Base-by-base conservation (phyloP, 257 asterid genomes). In the Ehretia macrophylla region DNA sequence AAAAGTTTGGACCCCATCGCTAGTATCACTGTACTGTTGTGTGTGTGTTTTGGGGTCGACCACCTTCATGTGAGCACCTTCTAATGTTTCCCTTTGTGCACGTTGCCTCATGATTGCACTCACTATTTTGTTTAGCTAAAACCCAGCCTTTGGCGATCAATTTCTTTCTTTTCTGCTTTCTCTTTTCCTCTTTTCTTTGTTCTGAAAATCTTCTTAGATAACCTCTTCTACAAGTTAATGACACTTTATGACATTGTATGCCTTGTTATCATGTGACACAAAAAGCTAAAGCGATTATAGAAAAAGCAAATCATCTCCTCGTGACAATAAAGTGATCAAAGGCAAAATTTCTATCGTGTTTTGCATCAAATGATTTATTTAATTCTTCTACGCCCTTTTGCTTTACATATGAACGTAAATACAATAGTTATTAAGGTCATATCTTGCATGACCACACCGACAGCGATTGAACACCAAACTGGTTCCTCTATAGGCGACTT, bases 41-140 rank as follows among this genome's bases (percentile, higher is more conserved):
- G n/a, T n/a, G n/a, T n/a, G n/a, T n/a, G n/a, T n/a, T n/a, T n/a
- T 60, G 18, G 52, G 45, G 52, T 17, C 23, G 64, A 42, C 32
- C 57, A 52, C 58, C 38, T 39, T n/a, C 73, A 68, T 63, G 55
- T 56, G 69, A 56, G 35, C 65, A 69, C 60, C 59, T 52, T 56
- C 39, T 55, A 32, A 32, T 69, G 74, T 69, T 59, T 69, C 64
- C 64, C 35, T 35, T 58, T 40, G 69, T 62, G 74, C 60, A 63
- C 49, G 49, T 48, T 56, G 21, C 51, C 60, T 48, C 45, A 56
- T 69, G 59, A 69, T 69, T 54, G 49, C 64, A 21, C 70, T 51
- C 44, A 6, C 52, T n/a, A n/a, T n/a, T n/a, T n/a, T n/a, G n/a
- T n/a, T n/a, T n/a, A n/a, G n/a, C 69, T 0, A 55, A 55, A 55